Evolutionary conservation across 1,284 basidiomycete genomes (phyloP), one percentile per base, ranked within the genome.

Genomic region (Leccinum huronense): DNA sequence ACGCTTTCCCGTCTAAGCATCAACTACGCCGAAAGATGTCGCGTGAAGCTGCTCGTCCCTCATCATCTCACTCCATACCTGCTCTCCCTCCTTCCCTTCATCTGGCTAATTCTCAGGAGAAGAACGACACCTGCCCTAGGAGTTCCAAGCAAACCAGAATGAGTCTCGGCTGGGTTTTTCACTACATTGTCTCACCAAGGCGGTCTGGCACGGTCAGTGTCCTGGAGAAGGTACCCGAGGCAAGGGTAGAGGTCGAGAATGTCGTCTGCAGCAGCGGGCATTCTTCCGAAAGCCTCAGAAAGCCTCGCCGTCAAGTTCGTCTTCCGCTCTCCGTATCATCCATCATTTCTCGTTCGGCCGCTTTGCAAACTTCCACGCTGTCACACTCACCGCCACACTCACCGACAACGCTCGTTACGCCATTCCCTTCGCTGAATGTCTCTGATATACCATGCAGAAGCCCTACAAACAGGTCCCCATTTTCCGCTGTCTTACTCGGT

Each of bases 81-180:
- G 16, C 38, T 42, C 71, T 73, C 36, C 72, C 71, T 36, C 64
- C 63, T 3, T 69, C 9, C 40, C 67, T 71, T 34, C 60, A 51
- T 38, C 51, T 73, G 23, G 34, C 57, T 23, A 48, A n/a, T 53
- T 34, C 45, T 27, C 63, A 38, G 48, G 54, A 57, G 34, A 57
- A 59, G 9, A 19, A 53, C 23, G 45, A 14, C 51, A 19, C 57
- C 9, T 34, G 10, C 19, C 36, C 27, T 27, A 54, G 51, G 36
- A 40, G 56, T 33, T 58, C 62, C 40, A 60, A 55, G 36, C 30
- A 33, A 11, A 58, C 34, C 45, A 33, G 53, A 30, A 55, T 57
- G 40, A 57, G n/a, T 23, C 57, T 71, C 34, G 36, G 42, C 31
- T 59, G 31, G n/a, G 60, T 45, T 51, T 67, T 74, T 48, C 61